Conservation (phyloP, 495 filamentous ascomycete genomes). For the Glonium stellatum region DNA sequence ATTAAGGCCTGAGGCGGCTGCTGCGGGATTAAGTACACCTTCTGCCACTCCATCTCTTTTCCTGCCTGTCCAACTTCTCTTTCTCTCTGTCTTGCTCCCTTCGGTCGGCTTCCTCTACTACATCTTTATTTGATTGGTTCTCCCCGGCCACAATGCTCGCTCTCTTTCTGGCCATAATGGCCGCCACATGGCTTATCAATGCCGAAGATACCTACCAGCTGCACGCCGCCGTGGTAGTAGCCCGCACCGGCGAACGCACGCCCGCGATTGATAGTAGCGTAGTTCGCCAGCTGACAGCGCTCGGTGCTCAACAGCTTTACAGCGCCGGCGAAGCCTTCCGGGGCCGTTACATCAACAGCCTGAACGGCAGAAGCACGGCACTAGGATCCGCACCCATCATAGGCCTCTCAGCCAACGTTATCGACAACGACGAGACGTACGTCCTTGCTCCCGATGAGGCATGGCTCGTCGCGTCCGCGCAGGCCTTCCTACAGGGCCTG, state of each 20-base stretch:
- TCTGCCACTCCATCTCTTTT: conserved; percentile 9
- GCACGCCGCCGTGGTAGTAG: conserved; percentile 64
- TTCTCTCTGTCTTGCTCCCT: neutral
- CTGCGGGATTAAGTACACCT: conserved; percentile 1
- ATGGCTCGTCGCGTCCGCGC: conserved; percentile 52
- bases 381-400: conserved; percentile 35
- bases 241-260: conserved; percentile 66
- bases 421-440: conserved; percentile 44
- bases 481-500: conserved; percentile 73
- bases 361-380: conserved; percentile 28
- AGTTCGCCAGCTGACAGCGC: conserved; percentile 50
- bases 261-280: conserved; percentile 46
- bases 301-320: conserved; percentile 62
- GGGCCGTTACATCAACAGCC: conserved; percentile 30
- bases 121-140: neutral
- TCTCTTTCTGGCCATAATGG: conserved; percentile 26
- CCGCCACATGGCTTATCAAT: conserved; percentile 20
- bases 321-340: conserved; percentile 56
- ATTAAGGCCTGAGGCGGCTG: neutral
- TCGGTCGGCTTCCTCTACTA: neutral
- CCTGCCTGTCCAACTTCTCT: neutral
- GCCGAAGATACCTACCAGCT: conserved; percentile 39
- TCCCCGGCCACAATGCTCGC: conserved; percentile 25
- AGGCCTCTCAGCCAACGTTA: conserved; percentile 39
- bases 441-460: conserved; percentile 44